Conservation (phyloP, 1,139 yeast species). For the Fermentozyma sake region DNA sequence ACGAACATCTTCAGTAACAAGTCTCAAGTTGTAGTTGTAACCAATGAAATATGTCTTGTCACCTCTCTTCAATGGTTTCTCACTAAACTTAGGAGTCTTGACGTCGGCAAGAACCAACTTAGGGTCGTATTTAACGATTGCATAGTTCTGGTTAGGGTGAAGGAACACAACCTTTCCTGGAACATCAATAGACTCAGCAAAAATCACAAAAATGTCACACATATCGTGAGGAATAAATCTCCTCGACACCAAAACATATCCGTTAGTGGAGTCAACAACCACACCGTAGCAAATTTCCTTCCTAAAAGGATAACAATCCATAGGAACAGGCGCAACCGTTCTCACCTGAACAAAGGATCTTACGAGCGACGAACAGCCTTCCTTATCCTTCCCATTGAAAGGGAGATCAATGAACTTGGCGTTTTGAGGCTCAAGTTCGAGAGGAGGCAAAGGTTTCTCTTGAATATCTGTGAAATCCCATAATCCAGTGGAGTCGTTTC, state of each 20-base stretch:
- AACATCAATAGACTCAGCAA: slow-evolving; percentile 81
- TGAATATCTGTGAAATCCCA: slow-evolving; percentile 81
- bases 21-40: slow-evolving; percentile 64
- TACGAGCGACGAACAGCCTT: slow-evolving; percentile 48
- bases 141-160: slow-evolving; percentile 87
- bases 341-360: slow-evolving; percentile 66
- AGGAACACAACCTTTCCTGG: slow-evolving; percentile 79
- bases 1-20: slow-evolving; percentile 70
- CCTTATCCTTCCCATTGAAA: slow-evolving; percentile 40
- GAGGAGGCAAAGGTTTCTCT: slow-evolving; percentile 54
- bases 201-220: slow-evolving; percentile 70
- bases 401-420: slow-evolving; percentile 75
- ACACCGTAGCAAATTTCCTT: slow-evolving; percentile 70
- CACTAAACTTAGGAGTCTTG: slow-evolving; percentile 59
- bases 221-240: slow-evolving; percentile 81
- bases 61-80: slow-evolving; percentile 64
- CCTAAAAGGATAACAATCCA: slow-evolving; percentile 69
- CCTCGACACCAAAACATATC: slow-evolving; percentile 77
- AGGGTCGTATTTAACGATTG: slow-evolving; percentile 82
- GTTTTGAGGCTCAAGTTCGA: slow-evolving; percentile 43
- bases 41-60: slow-evolving; percentile 76
- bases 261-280: slow-evolving; percentile 73
- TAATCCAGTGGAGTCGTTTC: slow-evolving; percentile 79
- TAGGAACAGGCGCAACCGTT: slow-evolving; percentile 58
- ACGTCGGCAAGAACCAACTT: slow-evolving; percentile 41